Base-by-base conservation (phyloP, 208 protist genomes). In the Vickermania spadyakhi region DNA sequence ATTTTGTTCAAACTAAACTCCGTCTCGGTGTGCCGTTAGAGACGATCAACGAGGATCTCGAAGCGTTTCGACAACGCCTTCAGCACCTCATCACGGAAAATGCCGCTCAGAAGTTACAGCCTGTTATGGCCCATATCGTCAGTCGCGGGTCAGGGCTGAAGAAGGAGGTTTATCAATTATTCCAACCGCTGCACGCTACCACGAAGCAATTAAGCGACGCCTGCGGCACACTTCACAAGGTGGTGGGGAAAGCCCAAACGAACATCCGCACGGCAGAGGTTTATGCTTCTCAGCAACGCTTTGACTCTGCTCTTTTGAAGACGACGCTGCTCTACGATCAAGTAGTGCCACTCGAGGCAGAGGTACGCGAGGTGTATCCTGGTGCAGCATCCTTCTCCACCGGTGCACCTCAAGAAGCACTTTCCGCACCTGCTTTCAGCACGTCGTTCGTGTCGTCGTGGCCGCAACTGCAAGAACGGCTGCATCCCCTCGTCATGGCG, bases 31-130 rank as follows among this genome's bases (percentile, higher is more conserved):
- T 96, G 1, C 64, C 86, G 13, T 70, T 96, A 7, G 31, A 69
- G 11, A 68, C 68, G 36, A 52, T 96, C 14, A 82, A 72, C 26
- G 63, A 75, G 1, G 89, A 96, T 59, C 69, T 96, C 22, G 73
- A 78, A 28, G 67, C 77, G 11, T 96, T 81, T 54, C 62, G 60
- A 29, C 58, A 61, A 26, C 69, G 79, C 52, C 59, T 93, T 13
- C 56, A 86, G 31, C 69, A 76, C 11, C 78, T 73, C 54, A 86
- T 96, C 28, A 59, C 72, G 3, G 66, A 80, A 25, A 79, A 88
- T 60, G 86, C 93, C 23, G 82, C 92, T 68, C 77, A 71, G 0
- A 84, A 91, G 28, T 68, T 96, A 52, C 80, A 93, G 54, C 76
- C 68, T 22, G 80, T 84, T 5, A 91, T 93, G 63, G 72, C 88